Percentiles rank a stretch among this genome's conserved stretches.
Evolutionary conservation across 2,329 filamentous ascomycete species (phyloP).

Genomic region (Cladophialophora carrionii): DNA sequence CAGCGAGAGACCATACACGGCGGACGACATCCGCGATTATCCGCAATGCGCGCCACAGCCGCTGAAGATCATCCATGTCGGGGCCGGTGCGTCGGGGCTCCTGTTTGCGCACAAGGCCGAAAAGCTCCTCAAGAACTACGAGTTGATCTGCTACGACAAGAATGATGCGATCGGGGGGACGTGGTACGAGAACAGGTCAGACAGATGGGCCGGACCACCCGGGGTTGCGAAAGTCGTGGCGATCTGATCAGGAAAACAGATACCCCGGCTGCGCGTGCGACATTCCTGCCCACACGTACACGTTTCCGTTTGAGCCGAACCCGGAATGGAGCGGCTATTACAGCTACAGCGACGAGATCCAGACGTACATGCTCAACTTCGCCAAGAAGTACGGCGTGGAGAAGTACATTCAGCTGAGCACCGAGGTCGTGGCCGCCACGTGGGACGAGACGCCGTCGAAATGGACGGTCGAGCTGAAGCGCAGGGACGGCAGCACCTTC

Average conservation of each 20-base stretch:
- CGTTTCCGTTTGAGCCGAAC: slow-evolving; percentile 35
- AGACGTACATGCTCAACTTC: slow-evolving; percentile 39
- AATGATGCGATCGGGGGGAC: slow-evolving; percentile 29
- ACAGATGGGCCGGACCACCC: not conserved
- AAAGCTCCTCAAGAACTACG: slow-evolving; percentile 44
- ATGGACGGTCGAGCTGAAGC: slow-evolving; percentile 27
- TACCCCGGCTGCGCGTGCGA: slow-evolving; percentile 40
- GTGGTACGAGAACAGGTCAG: slow-evolving; percentile 29
- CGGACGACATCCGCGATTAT: slow-evolving; percentile 26
- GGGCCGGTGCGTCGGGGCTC: slow-evolving; percentile 32
- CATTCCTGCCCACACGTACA: slow-evolving; percentile 41
- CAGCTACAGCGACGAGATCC: slow-evolving; percentile 39
- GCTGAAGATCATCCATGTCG: slow-evolving; percentile 35
- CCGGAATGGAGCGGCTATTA: slow-evolving; percentile 38
- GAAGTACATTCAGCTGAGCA: slow-evolving; percentile 24
- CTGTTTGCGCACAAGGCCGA: slow-evolving; percentile 29
- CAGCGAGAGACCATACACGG: slow-evolving; percentile 16
- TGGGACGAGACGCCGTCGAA: slow-evolving; percentile 23
- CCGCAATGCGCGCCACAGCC: slow-evolving; percentile 30
- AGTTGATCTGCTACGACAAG: slow-evolving; percentile 34
- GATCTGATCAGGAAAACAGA: slow-evolving; percentile 1
- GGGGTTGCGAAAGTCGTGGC: not conserved
- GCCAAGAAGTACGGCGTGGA: slow-evolving; percentile 35
- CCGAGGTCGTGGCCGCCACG: slow-evolving; percentile 20
- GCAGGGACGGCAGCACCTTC: slow-evolving; percentile 32